phyloP scores from a whole-genome alignment of 202 grass and related monocot genomes.

The Digitaria exilis region DNA sequence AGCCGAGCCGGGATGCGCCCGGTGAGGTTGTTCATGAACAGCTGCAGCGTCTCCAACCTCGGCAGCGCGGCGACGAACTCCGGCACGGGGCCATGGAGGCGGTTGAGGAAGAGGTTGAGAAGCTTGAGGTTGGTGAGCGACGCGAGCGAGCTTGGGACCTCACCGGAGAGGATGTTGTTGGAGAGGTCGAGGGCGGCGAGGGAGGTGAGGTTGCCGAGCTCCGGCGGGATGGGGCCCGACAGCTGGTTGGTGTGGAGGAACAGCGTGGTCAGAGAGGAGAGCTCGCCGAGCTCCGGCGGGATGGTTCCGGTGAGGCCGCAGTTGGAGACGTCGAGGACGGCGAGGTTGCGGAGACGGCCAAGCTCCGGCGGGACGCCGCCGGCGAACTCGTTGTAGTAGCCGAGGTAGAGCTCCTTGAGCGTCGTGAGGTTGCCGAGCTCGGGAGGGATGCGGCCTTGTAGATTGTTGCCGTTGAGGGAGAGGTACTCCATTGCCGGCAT shows the following conservation, averaged over 20 bases:
- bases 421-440: constrained; percentile 72
- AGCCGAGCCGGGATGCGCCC: constrained; percentile 59
- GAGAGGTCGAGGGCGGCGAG: constrained; percentile 79
- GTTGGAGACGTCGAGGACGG: constrained; percentile 74
- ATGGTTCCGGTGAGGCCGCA: constrained; percentile 67
- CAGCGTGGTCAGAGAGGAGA: constrained; percentile 62
- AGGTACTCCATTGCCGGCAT: constrained; percentile 76
- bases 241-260: constrained; percentile 97
- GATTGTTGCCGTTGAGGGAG: constrained; percentile 87
- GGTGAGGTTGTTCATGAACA: constrained; percentile 99
- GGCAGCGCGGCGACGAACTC: constrained; percentile 67
- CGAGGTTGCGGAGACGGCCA: constrained; percentile 51
- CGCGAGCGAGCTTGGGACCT: constrained; percentile 54
- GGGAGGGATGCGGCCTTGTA: constrained; percentile 60
- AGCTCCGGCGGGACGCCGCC: constrained; percentile 71
- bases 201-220: constrained; percentile 70
- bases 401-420: constrained; percentile 79
- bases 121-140: constrained; percentile 53
- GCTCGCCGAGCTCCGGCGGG: constrained; percentile 57
- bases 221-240: constrained; percentile 54
- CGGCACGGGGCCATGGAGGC: constrained; percentile 70
- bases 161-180: constrained; percentile 89
- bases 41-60: constrained; percentile 71
- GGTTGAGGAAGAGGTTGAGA: constrained; percentile 94
- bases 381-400: constrained; percentile 86